These are phyloP conservation scores for Beauveria caledonica DNA, from an alignment of 2,329 filamentous ascomycete genomes.

Conservation along the genomic window DNA sequence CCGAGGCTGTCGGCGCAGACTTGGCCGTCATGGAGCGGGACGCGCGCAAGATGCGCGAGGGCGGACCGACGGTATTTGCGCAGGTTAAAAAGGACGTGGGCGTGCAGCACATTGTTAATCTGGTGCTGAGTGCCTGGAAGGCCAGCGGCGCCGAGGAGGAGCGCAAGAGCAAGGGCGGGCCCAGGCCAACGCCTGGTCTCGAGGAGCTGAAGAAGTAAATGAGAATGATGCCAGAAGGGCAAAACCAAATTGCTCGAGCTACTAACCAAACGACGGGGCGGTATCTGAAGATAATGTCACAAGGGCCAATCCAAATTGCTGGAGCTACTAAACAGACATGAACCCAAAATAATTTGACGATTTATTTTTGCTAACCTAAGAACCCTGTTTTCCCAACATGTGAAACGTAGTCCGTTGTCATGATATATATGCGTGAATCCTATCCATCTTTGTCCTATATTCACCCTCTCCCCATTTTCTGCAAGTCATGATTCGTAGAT, in stretches of 20 bases:
- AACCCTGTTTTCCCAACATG: conserved; percentile 4
- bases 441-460: neutral
- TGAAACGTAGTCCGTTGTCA: conserved; percentile 8
- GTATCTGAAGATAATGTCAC: neutral
- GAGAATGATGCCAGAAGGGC: neutral
- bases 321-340: neutral
- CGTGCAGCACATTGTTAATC: conserved; percentile 75
- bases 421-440: conserved; percentile 3
- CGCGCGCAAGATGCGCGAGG: conserved; percentile 88
- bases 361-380: neutral
- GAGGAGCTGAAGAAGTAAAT: conserved; percentile 32
- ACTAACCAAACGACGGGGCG: neutral
- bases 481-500: neutral
- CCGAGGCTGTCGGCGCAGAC: conserved; percentile 84
- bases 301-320: neutral
- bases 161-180: conserved; percentile 45
- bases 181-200: conserved; percentile 47
- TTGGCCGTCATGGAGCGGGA: conserved; percentile 90
- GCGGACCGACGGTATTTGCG: conserved; percentile 89
- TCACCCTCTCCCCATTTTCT: neutral
- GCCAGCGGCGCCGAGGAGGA: conserved; percentile 69
- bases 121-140: conserved; percentile 90
- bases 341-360: neutral
- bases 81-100: conserved; percentile 91
- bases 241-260: neutral